Conservation (phyloP, 2,329 filamentous ascomycete species). For the Colletotrichum sp. region DNA sequence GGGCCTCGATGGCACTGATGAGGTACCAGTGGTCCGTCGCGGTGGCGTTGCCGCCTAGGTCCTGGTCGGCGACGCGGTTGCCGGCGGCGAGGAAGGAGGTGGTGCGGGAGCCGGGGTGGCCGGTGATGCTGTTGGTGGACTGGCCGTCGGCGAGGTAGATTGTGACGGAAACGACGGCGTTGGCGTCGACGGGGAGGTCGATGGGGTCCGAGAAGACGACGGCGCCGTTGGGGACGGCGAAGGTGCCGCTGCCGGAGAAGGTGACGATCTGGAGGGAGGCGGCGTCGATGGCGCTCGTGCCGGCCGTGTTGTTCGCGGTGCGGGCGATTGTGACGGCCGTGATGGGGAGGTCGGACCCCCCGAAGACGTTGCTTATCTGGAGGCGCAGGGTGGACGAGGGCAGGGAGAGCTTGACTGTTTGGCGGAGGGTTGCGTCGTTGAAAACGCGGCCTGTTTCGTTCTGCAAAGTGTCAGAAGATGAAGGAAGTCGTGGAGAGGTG, state of each 20-base stretch:
- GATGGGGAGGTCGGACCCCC: constrained; percentile 60
- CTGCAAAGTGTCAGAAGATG: constrained; percentile 34
- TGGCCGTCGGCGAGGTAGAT: constrained; percentile 66
- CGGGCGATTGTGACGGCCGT: constrained; percentile 61
- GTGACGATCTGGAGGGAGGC: constrained; percentile 54
- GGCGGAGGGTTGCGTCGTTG: constrained; percentile 63
- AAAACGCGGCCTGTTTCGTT: constrained; percentile 59
- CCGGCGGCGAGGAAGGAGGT: constrained; percentile 60
- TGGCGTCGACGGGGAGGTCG: constrained; percentile 50
- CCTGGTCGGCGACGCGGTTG: constrained; percentile 48
- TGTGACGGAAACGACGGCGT: constrained; percentile 57
- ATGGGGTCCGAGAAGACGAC: constrained; percentile 65
- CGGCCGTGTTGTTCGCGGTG: constrained; percentile 55
- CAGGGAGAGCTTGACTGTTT: constrained; percentile 63
- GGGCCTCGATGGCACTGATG: constrained; percentile 62
- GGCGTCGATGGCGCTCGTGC: constrained; percentile 51
- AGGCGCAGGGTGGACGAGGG: constrained; percentile 59
- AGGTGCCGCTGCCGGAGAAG: constrained; percentile 57
- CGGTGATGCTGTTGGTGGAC: constrained; percentile 58
- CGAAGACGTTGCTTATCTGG: constrained; percentile 67
- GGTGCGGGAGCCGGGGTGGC: constrained; percentile 66
- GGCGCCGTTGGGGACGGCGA: constrained; percentile 58
- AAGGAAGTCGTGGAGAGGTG: background rate
- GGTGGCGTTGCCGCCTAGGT: constrained; percentile 35
- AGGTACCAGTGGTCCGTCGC: constrained; percentile 61